Evolutionary conservation across 306 rosid genomes (phyloP).

Genomic region (Casuarina cunninghamiana): DNA sequence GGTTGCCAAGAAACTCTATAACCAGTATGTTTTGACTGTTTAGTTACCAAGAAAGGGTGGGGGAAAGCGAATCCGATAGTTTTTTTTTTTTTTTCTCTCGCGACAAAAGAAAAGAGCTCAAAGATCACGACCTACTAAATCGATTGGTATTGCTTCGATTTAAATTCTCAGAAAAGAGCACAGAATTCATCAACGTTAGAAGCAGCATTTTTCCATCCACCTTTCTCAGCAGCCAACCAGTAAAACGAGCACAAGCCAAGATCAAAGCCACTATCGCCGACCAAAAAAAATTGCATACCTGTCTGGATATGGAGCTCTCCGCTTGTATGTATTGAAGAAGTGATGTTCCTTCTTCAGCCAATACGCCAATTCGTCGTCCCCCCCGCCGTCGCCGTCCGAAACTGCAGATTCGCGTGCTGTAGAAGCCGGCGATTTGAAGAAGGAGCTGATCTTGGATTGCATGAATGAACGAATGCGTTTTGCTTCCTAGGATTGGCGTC

Average conservation of each 20-base stretch:
- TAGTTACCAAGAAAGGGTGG: too few relatives aligned
- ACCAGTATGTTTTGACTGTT: too few relatives aligned
- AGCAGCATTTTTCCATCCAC: not conserved
- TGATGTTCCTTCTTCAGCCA: slow-evolving; percentile 64
- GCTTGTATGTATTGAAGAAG: slow-evolving; percentile 47
- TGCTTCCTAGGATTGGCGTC: not conserved
- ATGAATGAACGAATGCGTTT: slow-evolving; percentile 21
- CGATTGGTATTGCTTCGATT: not conserved
- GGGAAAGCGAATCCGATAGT: too few relatives aligned
- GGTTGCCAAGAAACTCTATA: too few relatives aligned
- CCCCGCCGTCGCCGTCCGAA: slow-evolving; percentile 1
- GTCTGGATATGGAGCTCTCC: slow-evolving; percentile 38
- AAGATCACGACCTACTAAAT: not conserved
- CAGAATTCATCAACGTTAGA: too few relatives aligned
- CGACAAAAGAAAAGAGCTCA: too few relatives aligned
- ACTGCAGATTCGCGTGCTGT: slow-evolving; percentile 22
- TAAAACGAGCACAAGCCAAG: not conserved
- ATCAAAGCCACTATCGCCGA: not conserved
- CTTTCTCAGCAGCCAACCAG: slow-evolving; percentile 12
- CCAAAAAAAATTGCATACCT: slow-evolving; percentile 18
- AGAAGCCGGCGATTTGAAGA: slow-evolving; percentile 54
- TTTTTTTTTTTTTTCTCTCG: too few relatives aligned
- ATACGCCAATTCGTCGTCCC: slow-evolving; percentile 38
- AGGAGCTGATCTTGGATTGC: slow-evolving; percentile 72
- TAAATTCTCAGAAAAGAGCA: not conserved